phyloP scores from a whole-genome alignment of 495 filamentous ascomycete species.

The Collariella sp. region DNA sequence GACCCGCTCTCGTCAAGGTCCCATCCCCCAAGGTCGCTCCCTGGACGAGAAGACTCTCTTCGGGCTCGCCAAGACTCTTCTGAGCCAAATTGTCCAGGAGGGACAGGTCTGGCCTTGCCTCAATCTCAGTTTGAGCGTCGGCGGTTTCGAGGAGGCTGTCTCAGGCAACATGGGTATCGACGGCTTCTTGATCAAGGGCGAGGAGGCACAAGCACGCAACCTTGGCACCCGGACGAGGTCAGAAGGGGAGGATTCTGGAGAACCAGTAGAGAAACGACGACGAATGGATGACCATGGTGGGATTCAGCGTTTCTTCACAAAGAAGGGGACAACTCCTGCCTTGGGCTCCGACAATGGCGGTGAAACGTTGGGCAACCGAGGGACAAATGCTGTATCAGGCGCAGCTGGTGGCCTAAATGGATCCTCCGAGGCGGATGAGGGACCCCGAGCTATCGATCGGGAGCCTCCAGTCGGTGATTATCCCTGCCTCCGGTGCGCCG shows the following conservation, averaged over 20 bases:
- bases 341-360: slow-evolving; percentile 23
- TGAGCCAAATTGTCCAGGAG: slow-evolving; percentile 69
- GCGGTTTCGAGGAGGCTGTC: slow-evolving; percentile 83
- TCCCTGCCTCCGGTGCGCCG: slow-evolving; percentile 59
- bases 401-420: slow-evolving; percentile 1
- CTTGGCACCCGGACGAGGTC: slow-evolving; percentile 16
- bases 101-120: slow-evolving; percentile 78
- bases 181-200: slow-evolving; percentile 70
- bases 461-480: slow-evolving; percentile 40
- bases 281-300: slow-evolving; percentile 41
- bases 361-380: slow-evolving; percentile 20
- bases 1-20: slow-evolving; percentile 59
- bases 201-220: slow-evolving; percentile 51
- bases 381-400: slow-evolving; percentile 5
- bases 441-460: slow-evolving; percentile 19
- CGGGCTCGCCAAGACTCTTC: slow-evolving; percentile 63
- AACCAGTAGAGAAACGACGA: slow-evolving; percentile 43
- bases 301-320: slow-evolving; percentile 53
- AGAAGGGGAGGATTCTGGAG: slow-evolving; percentile 15
- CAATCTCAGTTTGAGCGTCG: slow-evolving; percentile 75
- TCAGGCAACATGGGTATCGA: slow-evolving; percentile 78
- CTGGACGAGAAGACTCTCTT: slow-evolving; percentile 68
- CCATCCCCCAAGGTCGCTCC: slow-evolving; percentile 67
- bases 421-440: slow-evolving; percentile 9
- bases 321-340: slow-evolving; percentile 24